Conservation (phyloP, 2,329 filamentous ascomycete species). For the Fusarium sp. region DNA sequence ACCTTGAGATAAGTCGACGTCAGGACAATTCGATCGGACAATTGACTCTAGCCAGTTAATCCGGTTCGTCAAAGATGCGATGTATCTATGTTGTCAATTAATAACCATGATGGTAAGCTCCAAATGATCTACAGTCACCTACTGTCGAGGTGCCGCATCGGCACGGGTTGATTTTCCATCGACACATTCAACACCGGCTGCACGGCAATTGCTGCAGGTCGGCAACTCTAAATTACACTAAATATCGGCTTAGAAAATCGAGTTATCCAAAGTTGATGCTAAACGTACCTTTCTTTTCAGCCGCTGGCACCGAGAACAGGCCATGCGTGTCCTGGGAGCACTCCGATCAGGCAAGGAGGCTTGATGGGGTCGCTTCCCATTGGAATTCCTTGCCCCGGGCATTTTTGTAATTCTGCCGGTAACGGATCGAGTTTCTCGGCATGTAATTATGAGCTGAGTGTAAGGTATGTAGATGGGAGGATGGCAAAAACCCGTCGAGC, state of each 20-base stretch:
- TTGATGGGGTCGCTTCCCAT: neutral
- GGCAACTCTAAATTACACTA: conserved; percentile 58
- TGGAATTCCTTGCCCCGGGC: conserved; percentile 1
- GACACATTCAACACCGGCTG: conserved; percentile 52
- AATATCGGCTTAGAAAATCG: neutral
- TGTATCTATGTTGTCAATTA: conserved; percentile 33
- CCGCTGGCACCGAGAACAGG: conserved; percentile 54
- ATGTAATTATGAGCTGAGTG: neutral
- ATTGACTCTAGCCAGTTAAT: conserved; percentile 59
- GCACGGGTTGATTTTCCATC: conserved; percentile 55
- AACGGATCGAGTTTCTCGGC: too few species aligned
- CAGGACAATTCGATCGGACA: conserved; percentile 53
- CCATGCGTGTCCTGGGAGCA: conserved; percentile 33
- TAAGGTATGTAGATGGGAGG: neutral
- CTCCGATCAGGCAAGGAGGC: neutral
- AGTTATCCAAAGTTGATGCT: neutral
- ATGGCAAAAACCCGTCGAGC: conserved; percentile 23
- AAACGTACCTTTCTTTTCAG: conserved; percentile 58
- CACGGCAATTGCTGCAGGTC: conserved; percentile 55
- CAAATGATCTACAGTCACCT: neutral
- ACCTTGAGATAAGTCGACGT: conserved; percentile 50
- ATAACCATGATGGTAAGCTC: accelerated
- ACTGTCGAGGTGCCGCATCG: conserved; percentile 55
- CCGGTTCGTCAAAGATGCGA: conserved; percentile 52
- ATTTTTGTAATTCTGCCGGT: neutral